Conservation (phyloP, 2,329 filamentous ascomycete species). For the Simplicillium sp. region DNA sequence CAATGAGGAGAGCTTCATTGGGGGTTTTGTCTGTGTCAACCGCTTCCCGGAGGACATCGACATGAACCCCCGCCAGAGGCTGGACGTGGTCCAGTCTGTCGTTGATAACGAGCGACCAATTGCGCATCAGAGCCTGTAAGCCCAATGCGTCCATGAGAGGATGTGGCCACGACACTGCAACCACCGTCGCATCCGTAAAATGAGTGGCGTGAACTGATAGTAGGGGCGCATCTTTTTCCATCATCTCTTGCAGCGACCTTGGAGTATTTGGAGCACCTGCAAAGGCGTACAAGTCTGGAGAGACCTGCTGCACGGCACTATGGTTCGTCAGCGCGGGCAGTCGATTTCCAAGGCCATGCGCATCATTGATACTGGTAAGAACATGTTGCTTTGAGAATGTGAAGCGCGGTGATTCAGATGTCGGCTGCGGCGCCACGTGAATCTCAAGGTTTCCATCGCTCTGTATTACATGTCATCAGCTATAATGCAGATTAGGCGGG, state of each 20-base stretch:
- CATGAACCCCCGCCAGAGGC: slow-evolving; percentile 13
- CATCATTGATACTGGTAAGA: slow-evolving; percentile 24
- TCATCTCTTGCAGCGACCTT: slow-evolving; percentile 1
- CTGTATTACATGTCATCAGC: slow-evolving; percentile 4
- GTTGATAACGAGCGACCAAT: slow-evolving; percentile 1
- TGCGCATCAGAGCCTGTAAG: not conserved
- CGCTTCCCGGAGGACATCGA: not conserved
- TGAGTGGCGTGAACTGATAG: not conserved
- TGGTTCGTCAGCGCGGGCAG: slow-evolving; percentile 20
- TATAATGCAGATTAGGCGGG: not conserved
- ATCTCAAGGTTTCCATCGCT: slow-evolving; percentile 18
- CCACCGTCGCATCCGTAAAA: slow-evolving; percentile 1
- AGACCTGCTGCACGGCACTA: slow-evolving; percentile 7
- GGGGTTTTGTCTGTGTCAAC: slow-evolving; percentile 4
- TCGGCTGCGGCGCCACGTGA: slow-evolving; percentile 20
- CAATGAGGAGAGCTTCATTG: not conserved
- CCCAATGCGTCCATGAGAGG: not conserved
- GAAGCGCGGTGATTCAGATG: slow-evolving; percentile 24
- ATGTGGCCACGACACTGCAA: slow-evolving; percentile 2
- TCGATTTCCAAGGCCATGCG: slow-evolving; percentile 28
- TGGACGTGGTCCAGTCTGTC: slow-evolving; percentile 16
- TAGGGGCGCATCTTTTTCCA: not conserved
- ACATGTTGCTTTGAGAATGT: slow-evolving; percentile 25
- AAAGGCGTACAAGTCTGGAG: slow-evolving; percentile 10
- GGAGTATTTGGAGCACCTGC: slow-evolving; percentile 2